Conservation (phyloP, 2,329 filamentous ascomycete species). For the Botrytis porri region DNA sequence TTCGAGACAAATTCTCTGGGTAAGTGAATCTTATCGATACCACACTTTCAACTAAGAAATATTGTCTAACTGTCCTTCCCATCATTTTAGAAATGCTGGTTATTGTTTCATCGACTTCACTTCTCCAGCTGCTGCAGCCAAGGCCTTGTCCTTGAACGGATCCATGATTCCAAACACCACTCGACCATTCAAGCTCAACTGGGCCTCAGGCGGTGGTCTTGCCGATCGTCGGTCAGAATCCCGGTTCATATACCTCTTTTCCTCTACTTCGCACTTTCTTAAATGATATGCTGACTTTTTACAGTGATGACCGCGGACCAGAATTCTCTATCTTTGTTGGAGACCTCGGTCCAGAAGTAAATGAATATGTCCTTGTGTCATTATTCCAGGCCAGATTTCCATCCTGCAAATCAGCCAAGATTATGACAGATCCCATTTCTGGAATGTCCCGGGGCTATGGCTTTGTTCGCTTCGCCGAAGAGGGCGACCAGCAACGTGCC, state of each 20-base stretch:
- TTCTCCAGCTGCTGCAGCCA: constrained; percentile 78
- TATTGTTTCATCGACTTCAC: constrained; percentile 98
- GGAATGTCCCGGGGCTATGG: constrained; percentile 97
- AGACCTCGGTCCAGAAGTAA: constrained; percentile 95
- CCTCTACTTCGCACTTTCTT: constrained; percentile 17
- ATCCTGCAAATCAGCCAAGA: constrained; percentile 98
- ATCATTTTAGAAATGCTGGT: constrained; percentile 74
- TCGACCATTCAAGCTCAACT: constrained; percentile 97
- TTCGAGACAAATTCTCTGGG: constrained; percentile 98
- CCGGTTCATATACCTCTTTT: constrained; percentile 34
- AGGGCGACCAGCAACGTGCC: constrained; percentile 93
- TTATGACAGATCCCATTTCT: constrained; percentile 98
- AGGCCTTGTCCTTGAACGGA: constrained; percentile 88
- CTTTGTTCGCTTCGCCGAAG: constrained; percentile 95
- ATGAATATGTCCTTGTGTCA: constrained; percentile 95
- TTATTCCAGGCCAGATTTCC: constrained; percentile 96
- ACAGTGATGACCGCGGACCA: constrained; percentile 88
- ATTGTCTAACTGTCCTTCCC: constrained; percentile 1
- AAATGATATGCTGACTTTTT: constrained; percentile 26
- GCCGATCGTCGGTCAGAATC: constrained; percentile 78
- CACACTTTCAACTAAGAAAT: neutral
- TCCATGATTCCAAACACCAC: constrained; percentile 88
- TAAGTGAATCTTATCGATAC: constrained; percentile 46
- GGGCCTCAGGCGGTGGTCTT: constrained; percentile 93
- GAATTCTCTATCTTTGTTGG: constrained; percentile 98